Evolutionary conservation across 768 basidiomycete genomes (phyloP), one percentile per base, ranked within the genome.

Genomic region (Suillus cothurnatus): DNA sequence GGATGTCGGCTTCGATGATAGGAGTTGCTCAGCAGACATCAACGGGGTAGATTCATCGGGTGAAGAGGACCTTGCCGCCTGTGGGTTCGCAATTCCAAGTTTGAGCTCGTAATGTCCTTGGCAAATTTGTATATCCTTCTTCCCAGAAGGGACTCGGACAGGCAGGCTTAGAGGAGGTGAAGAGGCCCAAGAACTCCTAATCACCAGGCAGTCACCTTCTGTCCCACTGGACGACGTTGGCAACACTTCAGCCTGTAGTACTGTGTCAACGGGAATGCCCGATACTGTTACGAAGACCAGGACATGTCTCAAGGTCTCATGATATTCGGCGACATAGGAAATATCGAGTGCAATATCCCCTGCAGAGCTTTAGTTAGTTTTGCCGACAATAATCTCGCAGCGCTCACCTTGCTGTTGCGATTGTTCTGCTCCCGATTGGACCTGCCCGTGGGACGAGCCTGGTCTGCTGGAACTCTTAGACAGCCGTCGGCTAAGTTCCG

Each of bases 301-400:
- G 36, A 97, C 83, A 58, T 90, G 90, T 28, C 88, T 87, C 5
- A 98, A 85, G 64, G 88, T 93, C 73, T 95, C 93, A 72, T 96
- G 94, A 71, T 93, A 86, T 76, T 97, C 96, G 1, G 87, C 86
- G 32, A 90, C 78, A 67, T 84, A 89, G 19, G 80, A 75, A 11
- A 89, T 74, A 57, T 80, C 75, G 9, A 85, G 72, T 0, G 76
- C 75, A 47, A 66, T 21, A 12, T 19, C 19, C 26, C 26, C 58
- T 59, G 58, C 26, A 31, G 5, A 39, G 28, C 12, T 34, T 19
- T 59, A 21, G 19, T 59, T 31, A 59, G 28, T 28, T 39, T 41
- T 41, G 11, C 21, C 6, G 7, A 26, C 28, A 4, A 14, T 12
- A 15, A 41, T n/a, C 0, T 21, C 17, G 11, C 2, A 41, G 26